phyloP scores from a whole-genome alignment of 2,329 filamentous ascomycete species.

The Ascochyta lentis region DNA sequence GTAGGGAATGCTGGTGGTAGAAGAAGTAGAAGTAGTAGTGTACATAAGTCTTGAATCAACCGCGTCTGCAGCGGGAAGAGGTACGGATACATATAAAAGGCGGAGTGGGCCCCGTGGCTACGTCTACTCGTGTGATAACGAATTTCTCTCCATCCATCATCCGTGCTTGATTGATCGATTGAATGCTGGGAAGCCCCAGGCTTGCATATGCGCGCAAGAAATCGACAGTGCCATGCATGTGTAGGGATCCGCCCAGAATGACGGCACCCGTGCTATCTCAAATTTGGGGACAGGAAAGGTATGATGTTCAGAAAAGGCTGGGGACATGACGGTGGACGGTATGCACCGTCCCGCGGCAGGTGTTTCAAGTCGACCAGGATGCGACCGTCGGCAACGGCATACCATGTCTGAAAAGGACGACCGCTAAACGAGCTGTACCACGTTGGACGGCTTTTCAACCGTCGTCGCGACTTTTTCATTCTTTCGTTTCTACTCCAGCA shows the following conservation, averaged over 20 bases:
- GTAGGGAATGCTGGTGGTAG: too few relatives aligned
- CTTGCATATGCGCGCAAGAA: not conserved
- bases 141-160: not conserved
- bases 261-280: slow-evolving; percentile 9
- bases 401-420: slow-evolving; percentile 5
- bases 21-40: not conserved
- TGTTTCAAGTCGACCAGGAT: slow-evolving; percentile 12
- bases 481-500: slow-evolving; percentile 37
- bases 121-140: not conserved
- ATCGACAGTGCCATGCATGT: not conserved
- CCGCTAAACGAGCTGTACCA: slow-evolving; percentile 10
- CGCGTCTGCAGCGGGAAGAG: not conserved
- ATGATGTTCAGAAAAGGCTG: not conserved
- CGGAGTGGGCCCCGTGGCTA: not conserved
- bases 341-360: slow-evolving; percentile 6
- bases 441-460: slow-evolving; percentile 8
- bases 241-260: not conserved
- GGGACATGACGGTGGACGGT: not conserved
- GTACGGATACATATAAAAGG: not conserved
- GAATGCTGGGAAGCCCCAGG: not conserved
- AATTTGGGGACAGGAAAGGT: slow-evolving; percentile 4
- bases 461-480: not conserved
- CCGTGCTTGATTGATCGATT: not conserved
- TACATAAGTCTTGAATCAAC: slow-evolving; percentile 1
- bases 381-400: slow-evolving; percentile 5